Evolutionary conservation across 2,329 filamentous ascomycete species (phyloP).

Genomic region (Epichloe sylvatica): DNA sequence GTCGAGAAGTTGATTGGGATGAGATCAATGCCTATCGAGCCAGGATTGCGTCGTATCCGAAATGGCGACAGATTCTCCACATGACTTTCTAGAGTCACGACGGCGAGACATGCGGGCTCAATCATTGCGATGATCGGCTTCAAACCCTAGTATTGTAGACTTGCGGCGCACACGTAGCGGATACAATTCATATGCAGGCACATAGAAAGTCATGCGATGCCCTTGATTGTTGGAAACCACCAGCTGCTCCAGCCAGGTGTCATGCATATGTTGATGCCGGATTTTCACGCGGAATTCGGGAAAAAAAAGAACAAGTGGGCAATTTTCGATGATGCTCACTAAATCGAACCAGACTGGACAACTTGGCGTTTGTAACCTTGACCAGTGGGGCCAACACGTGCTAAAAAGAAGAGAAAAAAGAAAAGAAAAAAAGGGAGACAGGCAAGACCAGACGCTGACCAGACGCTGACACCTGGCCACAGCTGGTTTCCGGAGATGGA

Average conservation of each 20-base stretch:
- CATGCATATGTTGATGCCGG: no score
- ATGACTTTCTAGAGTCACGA: constrained; percentile 22
- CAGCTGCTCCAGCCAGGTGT: background rate
- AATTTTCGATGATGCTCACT: no score
- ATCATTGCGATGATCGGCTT: background rate
- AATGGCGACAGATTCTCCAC: constrained; percentile 31
- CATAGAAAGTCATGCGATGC: background rate
- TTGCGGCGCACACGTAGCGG: background rate
- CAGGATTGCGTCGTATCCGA: constrained; percentile 36
- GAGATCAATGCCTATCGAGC: constrained; percentile 41
- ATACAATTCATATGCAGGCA: background rate
- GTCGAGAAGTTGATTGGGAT: constrained; percentile 53
- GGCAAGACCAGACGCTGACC: no score
- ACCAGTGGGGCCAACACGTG: no score
- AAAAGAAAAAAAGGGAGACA: no score
- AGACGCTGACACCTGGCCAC: no score
- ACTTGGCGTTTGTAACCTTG: no score
- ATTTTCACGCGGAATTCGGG: no score
- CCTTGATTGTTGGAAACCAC: background rate
- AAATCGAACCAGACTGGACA: no score
- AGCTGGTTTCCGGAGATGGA: no score
- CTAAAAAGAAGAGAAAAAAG: no score
- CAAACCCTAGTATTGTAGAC: background rate
- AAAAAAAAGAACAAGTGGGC: no score
- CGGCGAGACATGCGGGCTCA: background rate